Conservation (phyloP, 192 early-diverging fungal species). For the Coemansia sp. region DNA sequence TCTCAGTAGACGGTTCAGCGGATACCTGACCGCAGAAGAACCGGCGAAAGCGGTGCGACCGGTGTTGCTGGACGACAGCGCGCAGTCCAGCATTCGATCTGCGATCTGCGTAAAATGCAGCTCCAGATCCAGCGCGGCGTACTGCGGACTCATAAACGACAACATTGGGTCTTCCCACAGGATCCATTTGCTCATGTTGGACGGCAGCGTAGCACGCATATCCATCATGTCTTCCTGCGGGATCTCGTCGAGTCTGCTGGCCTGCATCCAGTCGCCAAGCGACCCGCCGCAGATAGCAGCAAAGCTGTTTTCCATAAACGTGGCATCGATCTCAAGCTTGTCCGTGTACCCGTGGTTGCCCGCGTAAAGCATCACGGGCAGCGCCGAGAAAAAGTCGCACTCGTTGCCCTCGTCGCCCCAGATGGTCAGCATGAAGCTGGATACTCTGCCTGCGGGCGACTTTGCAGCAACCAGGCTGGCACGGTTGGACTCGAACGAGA, state of each 20-base stretch:
- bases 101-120: constrained; percentile 62
- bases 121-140: constrained; percentile 66
- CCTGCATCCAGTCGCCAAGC: constrained; percentile 74
- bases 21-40: constrained; percentile 45
- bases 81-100: constrained; percentile 55
- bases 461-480: constrained; percentile 75
- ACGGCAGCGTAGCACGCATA: constrained; percentile 60
- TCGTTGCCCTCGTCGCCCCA: constrained; percentile 95
- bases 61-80: constrained; percentile 23
- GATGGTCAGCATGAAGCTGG: constrained; percentile 78
- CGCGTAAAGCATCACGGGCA: constrained; percentile 78
- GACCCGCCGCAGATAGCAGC: constrained; percentile 79
- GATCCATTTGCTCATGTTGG: constrained; percentile 80
- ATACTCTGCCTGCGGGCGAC: constrained; percentile 55
- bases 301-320: constrained; percentile 61
- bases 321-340: constrained; percentile 61
- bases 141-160: constrained; percentile 77
- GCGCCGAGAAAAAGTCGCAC: constrained; percentile 78
- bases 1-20: constrained; percentile 67
- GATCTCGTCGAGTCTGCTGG: constrained; percentile 58
- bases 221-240: constrained; percentile 48
- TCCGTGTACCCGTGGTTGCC: constrained; percentile 73
- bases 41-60: constrained; percentile 18
- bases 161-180: constrained; percentile 85
- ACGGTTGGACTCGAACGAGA: constrained; percentile 73